Conservation (phyloP, 768 basidiomycete species). For the Daedaleopsis nitida region DNA sequence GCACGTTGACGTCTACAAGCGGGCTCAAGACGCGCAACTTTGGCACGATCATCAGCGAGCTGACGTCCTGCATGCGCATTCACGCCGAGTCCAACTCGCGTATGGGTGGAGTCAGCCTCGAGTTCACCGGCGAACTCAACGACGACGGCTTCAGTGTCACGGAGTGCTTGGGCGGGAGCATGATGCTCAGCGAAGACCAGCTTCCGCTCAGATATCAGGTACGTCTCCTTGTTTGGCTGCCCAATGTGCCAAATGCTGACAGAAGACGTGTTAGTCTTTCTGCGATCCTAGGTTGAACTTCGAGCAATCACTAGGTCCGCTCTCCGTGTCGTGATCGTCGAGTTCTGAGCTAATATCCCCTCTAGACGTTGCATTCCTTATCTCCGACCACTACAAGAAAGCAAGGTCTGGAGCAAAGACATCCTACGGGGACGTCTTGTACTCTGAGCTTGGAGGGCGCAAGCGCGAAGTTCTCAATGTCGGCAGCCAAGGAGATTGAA, state of each 20-base stretch:
- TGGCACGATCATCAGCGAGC: constrained; percentile 84
- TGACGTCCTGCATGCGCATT: constrained; percentile 79
- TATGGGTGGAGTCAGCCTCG: constrained; percentile 65
- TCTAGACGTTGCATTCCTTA: constrained; percentile 81
- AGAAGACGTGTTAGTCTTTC: constrained; percentile 59
- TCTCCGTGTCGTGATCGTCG: background rate
- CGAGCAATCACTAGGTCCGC: constrained; percentile 88
- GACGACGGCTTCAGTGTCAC: constrained; percentile 94
- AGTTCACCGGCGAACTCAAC: constrained; percentile 84
- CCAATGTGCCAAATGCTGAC: background rate
- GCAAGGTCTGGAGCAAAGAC: constrained; percentile 41
- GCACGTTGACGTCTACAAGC: constrained; percentile 78
- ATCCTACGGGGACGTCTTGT: constrained; percentile 30
- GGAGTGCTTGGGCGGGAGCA: constrained; percentile 95
- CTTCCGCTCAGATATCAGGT: constrained; percentile 91
- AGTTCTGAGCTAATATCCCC: background rate
- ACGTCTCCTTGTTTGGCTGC: constrained; percentile 9
- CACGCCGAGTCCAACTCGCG: constrained; percentile 75
- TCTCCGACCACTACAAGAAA: constrained; percentile 80
- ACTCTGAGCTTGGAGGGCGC: constrained; percentile 33
- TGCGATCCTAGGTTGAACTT: constrained; percentile 95
- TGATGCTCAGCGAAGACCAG: constrained; percentile 89
- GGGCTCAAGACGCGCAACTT: constrained; percentile 93
- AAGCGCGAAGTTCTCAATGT: constrained; percentile 1
- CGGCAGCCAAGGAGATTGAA: no score